Evolutionary conservation across 2,329 filamentous ascomycete genomes (phyloP).

Genomic region (Trichophyton mentagrophytes): DNA sequence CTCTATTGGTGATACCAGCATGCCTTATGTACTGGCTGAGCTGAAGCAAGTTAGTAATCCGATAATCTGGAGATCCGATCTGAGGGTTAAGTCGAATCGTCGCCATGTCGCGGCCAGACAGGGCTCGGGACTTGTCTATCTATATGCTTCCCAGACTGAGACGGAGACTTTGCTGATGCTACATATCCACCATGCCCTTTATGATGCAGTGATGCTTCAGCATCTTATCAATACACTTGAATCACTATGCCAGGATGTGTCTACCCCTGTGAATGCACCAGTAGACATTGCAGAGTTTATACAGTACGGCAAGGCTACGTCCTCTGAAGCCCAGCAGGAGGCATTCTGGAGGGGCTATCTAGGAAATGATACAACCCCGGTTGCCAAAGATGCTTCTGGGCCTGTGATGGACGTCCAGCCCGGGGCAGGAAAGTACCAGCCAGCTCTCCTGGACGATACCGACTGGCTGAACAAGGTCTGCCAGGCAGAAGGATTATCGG

Average conservation of each 20-base stretch:
- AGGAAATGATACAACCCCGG: neutral
- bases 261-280: conserved; percentile 12
- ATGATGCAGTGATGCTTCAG: conserved; percentile 70
- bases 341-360: conserved; percentile 37
- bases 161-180: conserved; percentile 34
- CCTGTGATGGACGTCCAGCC: neutral
- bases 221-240: conserved; percentile 45
- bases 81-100: conserved; percentile 15
- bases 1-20: conserved; percentile 33
- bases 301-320: conserved; percentile 21
- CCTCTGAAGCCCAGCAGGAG: conserved; percentile 21
- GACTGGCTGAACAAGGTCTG: conserved; percentile 31
- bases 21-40: conserved; percentile 54
- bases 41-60: conserved; percentile 30
- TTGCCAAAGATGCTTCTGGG: neutral
- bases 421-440: conserved; percentile 30
- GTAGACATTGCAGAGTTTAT: conserved; percentile 33
- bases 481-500: conserved; percentile 45
- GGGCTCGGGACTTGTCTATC: conserved; percentile 19
- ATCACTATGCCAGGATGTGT: conserved; percentile 26
- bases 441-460: conserved; percentile 34
- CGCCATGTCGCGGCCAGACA: conserved; percentile 11
- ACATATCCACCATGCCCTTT: conserved; percentile 71
- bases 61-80: conserved; percentile 20
- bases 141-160: conserved; percentile 24